Percentiles rank a stretch among this genome's conserved stretches.
phyloP scores from a whole-genome alignment of 2,329 filamentous ascomycete species.

The Fusarium napiforme region DNA sequence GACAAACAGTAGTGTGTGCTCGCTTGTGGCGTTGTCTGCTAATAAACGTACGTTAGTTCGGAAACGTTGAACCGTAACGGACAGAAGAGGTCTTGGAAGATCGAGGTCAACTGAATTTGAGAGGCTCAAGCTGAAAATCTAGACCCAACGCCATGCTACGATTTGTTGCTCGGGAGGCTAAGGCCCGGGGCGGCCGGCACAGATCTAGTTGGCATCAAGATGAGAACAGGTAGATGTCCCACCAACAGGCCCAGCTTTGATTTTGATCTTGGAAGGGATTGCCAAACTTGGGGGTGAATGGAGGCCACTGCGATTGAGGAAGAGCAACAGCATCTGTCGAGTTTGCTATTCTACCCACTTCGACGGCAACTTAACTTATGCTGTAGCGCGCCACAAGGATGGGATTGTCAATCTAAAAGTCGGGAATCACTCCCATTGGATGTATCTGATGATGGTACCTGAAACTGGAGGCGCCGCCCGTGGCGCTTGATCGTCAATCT shows the following conservation, averaged over 20 bases:
- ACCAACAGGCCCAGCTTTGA: conserved; percentile 6
- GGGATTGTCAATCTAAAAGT: conserved; percentile 33
- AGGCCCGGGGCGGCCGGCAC: conserved; percentile 22
- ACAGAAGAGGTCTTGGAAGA: background rate
- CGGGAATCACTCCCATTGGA: conserved; percentile 41
- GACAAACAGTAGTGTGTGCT: conserved; percentile 11
- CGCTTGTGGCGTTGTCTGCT: conserved; percentile 5
- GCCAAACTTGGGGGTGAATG: background rate
- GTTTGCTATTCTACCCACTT: conserved; percentile 25
- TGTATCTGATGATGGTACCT: conserved; percentile 34
- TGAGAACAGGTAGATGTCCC: conserved; percentile 13
- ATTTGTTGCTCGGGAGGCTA: conserved; percentile 12
- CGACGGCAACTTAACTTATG: conserved; percentile 14
- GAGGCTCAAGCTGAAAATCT: conserved; percentile 10
- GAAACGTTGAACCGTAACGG: conserved; percentile 5
- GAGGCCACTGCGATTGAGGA: background rate
- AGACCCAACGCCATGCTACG: conserved; percentile 32
- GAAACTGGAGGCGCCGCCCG: conserved; percentile 40
- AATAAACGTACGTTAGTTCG: background rate
- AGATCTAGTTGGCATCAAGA: conserved; percentile 21
- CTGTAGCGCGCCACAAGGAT: conserved; percentile 32
- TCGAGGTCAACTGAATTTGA: background rate
- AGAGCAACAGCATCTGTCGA: conserved; percentile 9
- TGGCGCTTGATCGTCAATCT: conserved; percentile 38
- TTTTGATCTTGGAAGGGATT: background rate